Evolutionary conservation across 306 rosid genomes (phyloP).

Genomic region (Vigna radiata): DNA sequence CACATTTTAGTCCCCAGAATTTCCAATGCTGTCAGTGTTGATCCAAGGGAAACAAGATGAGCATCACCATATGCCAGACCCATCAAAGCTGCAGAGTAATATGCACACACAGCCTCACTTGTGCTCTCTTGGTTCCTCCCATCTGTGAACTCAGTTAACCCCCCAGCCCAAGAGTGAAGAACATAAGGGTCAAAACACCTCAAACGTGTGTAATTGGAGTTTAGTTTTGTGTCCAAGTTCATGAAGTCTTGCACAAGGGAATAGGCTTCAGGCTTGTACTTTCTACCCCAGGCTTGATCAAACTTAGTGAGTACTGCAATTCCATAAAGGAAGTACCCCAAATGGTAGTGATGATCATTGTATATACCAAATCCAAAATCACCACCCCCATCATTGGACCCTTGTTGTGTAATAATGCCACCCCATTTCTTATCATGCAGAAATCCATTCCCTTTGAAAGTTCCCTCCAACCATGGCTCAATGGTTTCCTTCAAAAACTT

Average conservation of each 20-base stretch:
- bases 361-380: conserved; percentile 89
- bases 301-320: conserved; percentile 82
- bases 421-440: conserved; percentile 81
- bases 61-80: conserved; percentile 81
- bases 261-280: conserved; percentile 71
- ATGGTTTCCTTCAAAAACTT: conserved; percentile 70
- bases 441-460: conserved; percentile 77
- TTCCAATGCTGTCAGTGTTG: conserved; percentile 72
- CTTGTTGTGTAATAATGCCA: conserved; percentile 74
- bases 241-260: conserved; percentile 71
- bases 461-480: conserved; percentile 90
- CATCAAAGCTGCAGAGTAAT: conserved; percentile 83
- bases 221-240: conserved; percentile 53
- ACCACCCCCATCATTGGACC: conserved; percentile 59
- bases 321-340: conserved; percentile 83
- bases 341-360: conserved; percentile 83
- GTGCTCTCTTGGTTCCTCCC: conserved; percentile 94
- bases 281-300: conserved; percentile 82
- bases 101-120: conserved; percentile 83
- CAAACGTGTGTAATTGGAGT: conserved; percentile 62
- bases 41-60: conserved; percentile 60
- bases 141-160: conserved; percentile 77
- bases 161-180: conserved; percentile 94
- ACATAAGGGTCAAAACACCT: conserved; percentile 78
- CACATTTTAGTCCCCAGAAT: conserved; percentile 73